Evolutionary conservation across 495 filamentous ascomycete species (phyloP).

Genomic region (Xylaria cubensis): DNA sequence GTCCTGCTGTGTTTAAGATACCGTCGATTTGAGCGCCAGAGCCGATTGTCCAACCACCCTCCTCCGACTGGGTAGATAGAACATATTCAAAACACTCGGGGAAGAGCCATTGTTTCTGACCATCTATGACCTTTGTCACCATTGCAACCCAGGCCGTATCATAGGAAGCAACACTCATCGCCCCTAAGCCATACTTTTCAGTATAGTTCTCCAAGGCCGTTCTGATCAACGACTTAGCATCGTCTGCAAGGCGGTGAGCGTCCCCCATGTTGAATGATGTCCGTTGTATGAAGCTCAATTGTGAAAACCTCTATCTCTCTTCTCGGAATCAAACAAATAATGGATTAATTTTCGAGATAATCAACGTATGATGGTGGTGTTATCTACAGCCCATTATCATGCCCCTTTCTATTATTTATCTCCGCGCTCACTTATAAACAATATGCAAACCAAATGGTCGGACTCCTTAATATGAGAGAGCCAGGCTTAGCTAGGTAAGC

Average conservation of each 20-base stretch:
- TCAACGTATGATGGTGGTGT: constrained; percentile 29
- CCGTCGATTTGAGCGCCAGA: constrained; percentile 37
- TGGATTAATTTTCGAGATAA: not conserved
- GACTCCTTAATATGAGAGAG: constrained; percentile 22
- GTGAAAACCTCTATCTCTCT: constrained; percentile 8
- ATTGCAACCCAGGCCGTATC: constrained; percentile 60
- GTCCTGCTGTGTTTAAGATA: constrained; percentile 47
- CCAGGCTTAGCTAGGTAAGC: constrained; percentile 19
- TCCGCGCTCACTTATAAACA: not conserved
- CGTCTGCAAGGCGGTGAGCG: constrained; percentile 25
- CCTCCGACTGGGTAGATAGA: constrained; percentile 28
- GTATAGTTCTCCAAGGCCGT: constrained; percentile 25
- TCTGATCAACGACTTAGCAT: constrained; percentile 28
- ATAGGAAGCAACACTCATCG: constrained; percentile 41
- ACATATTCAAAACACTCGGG: constrained; percentile 29
- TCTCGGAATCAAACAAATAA: constrained; percentile 13
- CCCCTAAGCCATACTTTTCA: constrained; percentile 27
- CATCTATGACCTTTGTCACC: constrained; percentile 41
- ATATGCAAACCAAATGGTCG: constrained; percentile 16
- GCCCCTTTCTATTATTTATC: constrained; percentile 9
- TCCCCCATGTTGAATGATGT: constrained; percentile 13
- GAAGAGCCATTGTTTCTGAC: constrained; percentile 43
- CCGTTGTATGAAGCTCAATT: not conserved
- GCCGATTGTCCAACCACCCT: constrained; percentile 40
- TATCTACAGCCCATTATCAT: constrained; percentile 23